A percentile compares a stretch with the other conserved stretches of the same genome.
Evolutionary conservation across 2,329 filamentous ascomycete genomes (phyloP).

Genomic region (Aspergillus versicolor): DNA sequence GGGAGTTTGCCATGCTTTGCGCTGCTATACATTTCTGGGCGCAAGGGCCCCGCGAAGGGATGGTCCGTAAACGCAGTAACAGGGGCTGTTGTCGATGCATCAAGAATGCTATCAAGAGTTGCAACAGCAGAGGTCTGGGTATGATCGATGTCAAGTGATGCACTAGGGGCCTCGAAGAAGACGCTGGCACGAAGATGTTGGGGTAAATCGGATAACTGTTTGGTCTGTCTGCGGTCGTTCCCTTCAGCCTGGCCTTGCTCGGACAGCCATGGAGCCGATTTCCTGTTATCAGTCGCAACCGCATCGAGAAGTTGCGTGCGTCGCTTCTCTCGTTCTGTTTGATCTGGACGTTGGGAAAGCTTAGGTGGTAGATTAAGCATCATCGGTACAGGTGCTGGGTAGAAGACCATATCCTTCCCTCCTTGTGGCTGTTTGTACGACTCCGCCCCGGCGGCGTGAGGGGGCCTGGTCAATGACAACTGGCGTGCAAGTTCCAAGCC

Average conservation of each 20-base stretch:
- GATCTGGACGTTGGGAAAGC: conserved; percentile 69
- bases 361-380: conserved; percentile 91
- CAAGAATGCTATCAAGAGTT: conserved; percentile 86
- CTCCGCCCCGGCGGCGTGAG: conserved; percentile 39
- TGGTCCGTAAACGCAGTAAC: conserved; percentile 92
- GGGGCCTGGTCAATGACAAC: conserved; percentile 40
- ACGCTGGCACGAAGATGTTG: conserved; percentile 85
- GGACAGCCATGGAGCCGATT: conserved; percentile 51
- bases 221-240: conserved; percentile 20
- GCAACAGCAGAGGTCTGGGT: conserved; percentile 79
- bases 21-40: conserved; percentile 71
- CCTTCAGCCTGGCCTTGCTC: conserved; percentile 21
- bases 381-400: conserved; percentile 89
- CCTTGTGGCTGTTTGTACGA: conserved; percentile 48
- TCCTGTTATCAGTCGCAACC: conserved; percentile 56
- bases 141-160: conserved; percentile 55
- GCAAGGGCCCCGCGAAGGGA: conserved; percentile 72
- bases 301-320: conserved; percentile 70
- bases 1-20: conserved; percentile 28
- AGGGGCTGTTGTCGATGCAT: conserved; percentile 83
- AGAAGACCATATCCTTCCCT: conserved; percentile 84
- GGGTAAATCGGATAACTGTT: conserved; percentile 59
- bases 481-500: conserved; percentile 27
- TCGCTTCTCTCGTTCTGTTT: conserved; percentile 64
- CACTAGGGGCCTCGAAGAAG: conserved; percentile 75